Conservation (phyloP, 768 basidiomycete genomes). For the Ephemerocybe angulata region DNA sequence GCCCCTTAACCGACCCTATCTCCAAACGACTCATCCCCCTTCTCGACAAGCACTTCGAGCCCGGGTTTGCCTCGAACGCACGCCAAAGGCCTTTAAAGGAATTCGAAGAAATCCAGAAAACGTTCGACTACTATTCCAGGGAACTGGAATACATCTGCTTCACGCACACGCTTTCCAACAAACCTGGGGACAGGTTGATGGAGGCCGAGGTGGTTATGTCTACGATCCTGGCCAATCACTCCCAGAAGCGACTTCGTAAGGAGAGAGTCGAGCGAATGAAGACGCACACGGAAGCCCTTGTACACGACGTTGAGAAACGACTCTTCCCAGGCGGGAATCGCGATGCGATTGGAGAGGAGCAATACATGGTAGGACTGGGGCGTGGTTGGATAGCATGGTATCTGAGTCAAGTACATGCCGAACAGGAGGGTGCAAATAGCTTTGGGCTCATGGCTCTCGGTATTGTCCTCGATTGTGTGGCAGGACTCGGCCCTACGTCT, state of each 20-base stretch:
- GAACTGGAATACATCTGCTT: conserved; percentile 69
- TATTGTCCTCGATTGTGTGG: conserved; percentile 56
- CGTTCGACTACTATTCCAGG: conserved; percentile 54
- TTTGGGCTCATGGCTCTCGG: conserved; percentile 66
- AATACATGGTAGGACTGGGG: conserved; percentile 35
- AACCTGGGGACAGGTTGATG: conserved; percentile 49
- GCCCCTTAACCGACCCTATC: conserved; percentile 35
- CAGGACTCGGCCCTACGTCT: conserved; percentile 32
- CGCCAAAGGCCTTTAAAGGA: conserved; percentile 12
- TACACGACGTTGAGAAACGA: conserved; percentile 44
- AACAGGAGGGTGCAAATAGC: conserved; percentile 52
- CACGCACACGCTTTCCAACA: conserved; percentile 62
- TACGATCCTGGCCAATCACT: conserved; percentile 68
- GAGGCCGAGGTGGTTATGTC: conserved; percentile 78
- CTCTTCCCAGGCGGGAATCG: conserved; percentile 28
- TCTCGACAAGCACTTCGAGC: conserved; percentile 32
- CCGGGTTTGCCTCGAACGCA: too few relatives aligned
- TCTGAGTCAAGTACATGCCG: conserved; percentile 35
- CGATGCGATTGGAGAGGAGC: conserved; percentile 19
- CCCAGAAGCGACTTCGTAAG: conserved; percentile 56
- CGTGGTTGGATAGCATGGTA: conserved; percentile 67
- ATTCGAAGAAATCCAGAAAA: conserved; percentile 25
- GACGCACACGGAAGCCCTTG: conserved; percentile 50
- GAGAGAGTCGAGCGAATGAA: conserved; percentile 62
- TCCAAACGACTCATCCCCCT: conserved; percentile 28